Percentiles rank a stretch among this genome's conserved stretches.
phyloP scores from a whole-genome alignment of 768 basidiomycete species.

The Xanthoconium stramineum region DNA sequence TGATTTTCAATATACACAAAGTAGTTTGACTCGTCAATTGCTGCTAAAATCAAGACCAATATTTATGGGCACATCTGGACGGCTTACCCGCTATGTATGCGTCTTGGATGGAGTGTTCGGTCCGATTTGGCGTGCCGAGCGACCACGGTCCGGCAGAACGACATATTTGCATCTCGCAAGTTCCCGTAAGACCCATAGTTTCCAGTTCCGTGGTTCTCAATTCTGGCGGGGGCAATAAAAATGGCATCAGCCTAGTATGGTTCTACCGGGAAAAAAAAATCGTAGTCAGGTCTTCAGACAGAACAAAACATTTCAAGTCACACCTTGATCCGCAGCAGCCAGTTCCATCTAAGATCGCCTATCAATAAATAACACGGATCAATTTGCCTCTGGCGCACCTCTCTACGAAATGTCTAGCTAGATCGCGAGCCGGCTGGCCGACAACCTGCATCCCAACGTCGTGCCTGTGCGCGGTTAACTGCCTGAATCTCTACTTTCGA shows the following conservation, averaged over 20 bases:
- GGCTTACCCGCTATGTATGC: slow-evolving; percentile 82
- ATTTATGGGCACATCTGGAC: not conserved
- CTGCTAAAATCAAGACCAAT: slow-evolving; percentile 36
- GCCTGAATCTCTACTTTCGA: not conserved
- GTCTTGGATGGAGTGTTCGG: slow-evolving; percentile 92
- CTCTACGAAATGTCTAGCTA: slow-evolving; percentile 93
- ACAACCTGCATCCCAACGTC: slow-evolving; percentile 95
- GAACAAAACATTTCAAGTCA: slow-evolving; percentile 16
- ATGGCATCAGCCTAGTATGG: slow-evolving; percentile 89
- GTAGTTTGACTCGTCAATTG: slow-evolving; percentile 90
- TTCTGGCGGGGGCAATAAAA: slow-evolving; percentile 90
- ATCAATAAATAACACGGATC: slow-evolving; percentile 1
- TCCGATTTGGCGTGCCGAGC: slow-evolving; percentile 78
- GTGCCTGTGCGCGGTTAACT: slow-evolving; percentile 57
- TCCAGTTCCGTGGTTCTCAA: slow-evolving; percentile 79
- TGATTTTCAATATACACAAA: slow-evolving; percentile 99
- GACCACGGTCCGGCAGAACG: slow-evolving; percentile 97
- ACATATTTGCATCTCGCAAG: slow-evolving; percentile 96
- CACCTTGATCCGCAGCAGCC: slow-evolving; percentile 89
- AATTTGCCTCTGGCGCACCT: slow-evolving; percentile 44
- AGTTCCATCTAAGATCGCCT: slow-evolving; percentile 72
- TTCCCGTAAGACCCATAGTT: slow-evolving; percentile 83
- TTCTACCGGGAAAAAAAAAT: slow-evolving; percentile 50
- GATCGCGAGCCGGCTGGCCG: slow-evolving; percentile 92
- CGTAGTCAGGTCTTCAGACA: not conserved